phyloP scores from a whole-genome alignment of 495 filamentous ascomycete species.

The Penicillium bialowiezense region DNA sequence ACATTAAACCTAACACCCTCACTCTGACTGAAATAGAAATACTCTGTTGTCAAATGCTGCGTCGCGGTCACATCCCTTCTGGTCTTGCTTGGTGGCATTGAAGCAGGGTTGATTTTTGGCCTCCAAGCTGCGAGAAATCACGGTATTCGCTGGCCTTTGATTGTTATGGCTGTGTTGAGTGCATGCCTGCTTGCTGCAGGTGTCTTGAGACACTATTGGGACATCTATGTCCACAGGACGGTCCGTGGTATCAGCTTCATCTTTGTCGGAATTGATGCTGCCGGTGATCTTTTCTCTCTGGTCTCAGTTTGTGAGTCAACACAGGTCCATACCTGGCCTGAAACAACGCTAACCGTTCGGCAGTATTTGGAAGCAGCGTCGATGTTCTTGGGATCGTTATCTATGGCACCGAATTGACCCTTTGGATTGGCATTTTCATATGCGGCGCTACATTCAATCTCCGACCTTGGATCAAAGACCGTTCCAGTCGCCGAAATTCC shows the following conservation, averaged over 20 bases:
- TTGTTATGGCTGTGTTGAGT: slow-evolving; percentile 59
- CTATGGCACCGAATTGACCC: slow-evolving; percentile 56
- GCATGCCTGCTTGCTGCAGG: slow-evolving; percentile 56
- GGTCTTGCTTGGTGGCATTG: slow-evolving; percentile 47
- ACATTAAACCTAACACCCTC: not conserved
- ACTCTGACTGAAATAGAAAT: slow-evolving; percentile 33
- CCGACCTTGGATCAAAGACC: slow-evolving; percentile 45
- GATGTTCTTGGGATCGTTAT: slow-evolving; percentile 59
- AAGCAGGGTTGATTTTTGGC: slow-evolving; percentile 51
- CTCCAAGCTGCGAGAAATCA: slow-evolving; percentile 37
- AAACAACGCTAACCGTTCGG: slow-evolving; percentile 11
- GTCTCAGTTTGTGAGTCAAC: slow-evolving; percentile 45
- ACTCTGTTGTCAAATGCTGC: slow-evolving; percentile 41
- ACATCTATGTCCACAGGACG: slow-evolving; percentile 56
- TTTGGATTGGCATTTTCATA: slow-evolving; percentile 62
- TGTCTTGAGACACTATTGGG: slow-evolving; percentile 53
- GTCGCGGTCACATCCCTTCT: slow-evolving; percentile 32
- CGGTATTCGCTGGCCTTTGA: slow-evolving; percentile 49
- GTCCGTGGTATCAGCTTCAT: slow-evolving; percentile 65
- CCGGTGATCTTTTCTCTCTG: slow-evolving; percentile 60
- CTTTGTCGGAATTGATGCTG: slow-evolving; percentile 63
- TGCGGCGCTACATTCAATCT: slow-evolving; percentile 60
- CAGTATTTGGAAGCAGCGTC: slow-evolving; percentile 53
- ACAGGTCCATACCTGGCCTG: no score
- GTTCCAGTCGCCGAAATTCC: slow-evolving; percentile 11